Evolutionary conservation across 345 rosid genomes (phyloP).

Genomic region (Excoecaria agallocha): DNA sequence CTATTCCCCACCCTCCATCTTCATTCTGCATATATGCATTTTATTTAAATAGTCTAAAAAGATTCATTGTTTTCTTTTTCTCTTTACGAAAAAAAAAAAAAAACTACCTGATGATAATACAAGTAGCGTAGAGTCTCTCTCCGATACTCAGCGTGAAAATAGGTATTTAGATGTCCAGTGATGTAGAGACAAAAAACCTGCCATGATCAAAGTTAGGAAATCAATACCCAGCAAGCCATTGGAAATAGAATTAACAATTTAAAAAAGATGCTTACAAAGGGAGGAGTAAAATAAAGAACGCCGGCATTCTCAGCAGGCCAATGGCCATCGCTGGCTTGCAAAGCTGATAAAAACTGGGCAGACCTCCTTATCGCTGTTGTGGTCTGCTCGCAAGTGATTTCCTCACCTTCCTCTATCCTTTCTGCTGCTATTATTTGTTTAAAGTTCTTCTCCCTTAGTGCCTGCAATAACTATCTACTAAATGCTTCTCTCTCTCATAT

Average conservation of each 20-base stretch:
- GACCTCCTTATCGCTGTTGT: conserved; percentile 17
- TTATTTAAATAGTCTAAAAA: too few relatives aligned
- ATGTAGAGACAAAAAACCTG: conserved; percentile 19
- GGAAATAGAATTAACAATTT: too few relatives aligned
- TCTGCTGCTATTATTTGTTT: conserved; percentile 7
- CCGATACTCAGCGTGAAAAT: conserved; percentile 16
- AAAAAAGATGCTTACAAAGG: not conserved
- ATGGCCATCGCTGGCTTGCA: conserved; percentile 24
- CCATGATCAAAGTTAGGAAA: not conserved
- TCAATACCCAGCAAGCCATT: not conserved
- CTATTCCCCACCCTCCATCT: conserved; percentile 29
- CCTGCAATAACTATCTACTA: not conserved
- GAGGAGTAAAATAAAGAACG: conserved; percentile 11
- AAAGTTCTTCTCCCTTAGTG: conserved; percentile 19
- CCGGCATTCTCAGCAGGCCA: conserved; percentile 24
- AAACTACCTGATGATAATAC: conserved; percentile 22
- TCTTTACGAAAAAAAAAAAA: too few relatives aligned
- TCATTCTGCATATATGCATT: conserved; percentile 12
- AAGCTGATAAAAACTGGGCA: conserved; percentile 15
- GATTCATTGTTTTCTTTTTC: too few relatives aligned
- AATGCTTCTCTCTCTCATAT: not conserved
- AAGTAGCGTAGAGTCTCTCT: conserved; percentile 21
- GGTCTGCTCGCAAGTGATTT: conserved; percentile 12
- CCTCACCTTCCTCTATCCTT: conserved; percentile 10
- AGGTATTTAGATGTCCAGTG: conserved; percentile 15